Percentiles rank a stretch among this genome's conserved stretches.
phyloP scores from a whole-genome alignment of 2,329 filamentous ascomycete genomes.

The Fusarium lateritium region DNA sequence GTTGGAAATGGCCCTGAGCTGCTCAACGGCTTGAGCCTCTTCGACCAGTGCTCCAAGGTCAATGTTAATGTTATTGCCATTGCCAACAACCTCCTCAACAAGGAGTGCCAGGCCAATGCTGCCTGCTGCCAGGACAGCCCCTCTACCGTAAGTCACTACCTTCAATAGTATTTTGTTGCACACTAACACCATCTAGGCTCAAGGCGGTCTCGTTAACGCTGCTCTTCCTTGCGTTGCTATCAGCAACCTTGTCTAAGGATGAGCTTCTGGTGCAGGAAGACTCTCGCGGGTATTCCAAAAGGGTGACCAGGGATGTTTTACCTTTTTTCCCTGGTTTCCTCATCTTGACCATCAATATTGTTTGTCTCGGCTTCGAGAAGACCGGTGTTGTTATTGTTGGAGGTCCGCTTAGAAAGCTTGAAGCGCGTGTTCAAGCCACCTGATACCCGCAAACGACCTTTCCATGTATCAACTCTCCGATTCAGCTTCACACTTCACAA shows the following conservation, averaged over 20 bases:
- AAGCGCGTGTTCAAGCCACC: too few relatives aligned
- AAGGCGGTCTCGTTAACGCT: neutral
- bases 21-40: neutral
- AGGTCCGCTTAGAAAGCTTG: too few relatives aligned
- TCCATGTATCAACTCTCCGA: too few relatives aligned
- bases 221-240: conserved; percentile 10
- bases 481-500: too few relatives aligned
- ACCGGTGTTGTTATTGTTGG: too few relatives aligned
- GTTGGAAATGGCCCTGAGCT: conserved; percentile 5
- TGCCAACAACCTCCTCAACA: conserved; percentile 4
- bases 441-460: too few relatives aligned
- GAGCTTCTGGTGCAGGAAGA: neutral
- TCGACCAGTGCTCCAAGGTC: conserved; percentile 9
- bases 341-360: too few relatives aligned
- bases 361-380: too few relatives aligned
- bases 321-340: too few relatives aligned
- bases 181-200: neutral
- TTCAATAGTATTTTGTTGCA: too few relatives aligned
- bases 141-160: neutral
- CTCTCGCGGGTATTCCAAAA: too few relatives aligned
- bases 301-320: too few relatives aligned
- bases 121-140: conserved; percentile 22
- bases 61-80: neutral
- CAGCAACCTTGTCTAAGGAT: conserved; percentile 13
- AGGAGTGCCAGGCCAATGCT: conserved; percentile 6